Percentiles rank a stretch among this genome's conserved stretches.
Conservation (phyloP, 139 green algal species). For the Edaphochlamys debaryana region DNA sequence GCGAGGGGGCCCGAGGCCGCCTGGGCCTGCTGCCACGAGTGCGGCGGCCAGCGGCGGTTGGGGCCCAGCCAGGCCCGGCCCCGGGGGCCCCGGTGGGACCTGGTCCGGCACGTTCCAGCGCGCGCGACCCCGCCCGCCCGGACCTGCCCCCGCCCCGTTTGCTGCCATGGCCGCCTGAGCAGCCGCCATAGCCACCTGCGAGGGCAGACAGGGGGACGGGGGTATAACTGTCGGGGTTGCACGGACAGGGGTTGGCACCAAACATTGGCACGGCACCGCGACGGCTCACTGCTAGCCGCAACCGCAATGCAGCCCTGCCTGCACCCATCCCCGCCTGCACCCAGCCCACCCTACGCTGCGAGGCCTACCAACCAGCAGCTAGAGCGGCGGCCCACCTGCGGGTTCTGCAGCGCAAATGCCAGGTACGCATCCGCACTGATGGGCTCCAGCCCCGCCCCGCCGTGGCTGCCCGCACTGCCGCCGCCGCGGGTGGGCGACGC, state of each 20-base stretch:
- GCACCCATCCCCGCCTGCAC: too few relatives aligned
- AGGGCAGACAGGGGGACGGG: too few relatives aligned
- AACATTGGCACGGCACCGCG: too few relatives aligned
- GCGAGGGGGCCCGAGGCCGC: not conserved
- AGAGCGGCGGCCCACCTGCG: too few relatives aligned
- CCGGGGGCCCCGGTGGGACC: too few relatives aligned
- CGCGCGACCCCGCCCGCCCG: not conserved
- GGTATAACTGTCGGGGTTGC: too few relatives aligned
- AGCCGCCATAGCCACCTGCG: conserved; percentile 26
- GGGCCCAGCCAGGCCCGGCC: not conserved
- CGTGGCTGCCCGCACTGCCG: not conserved
- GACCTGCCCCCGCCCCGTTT: not conserved
- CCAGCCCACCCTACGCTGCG: too few relatives aligned
- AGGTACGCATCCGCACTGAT: conserved; percentile 36
- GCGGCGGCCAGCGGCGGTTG: conserved; percentile 23
- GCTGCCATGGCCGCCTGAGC: conserved; percentile 9
- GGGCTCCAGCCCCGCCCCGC: not conserved
- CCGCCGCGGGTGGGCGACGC: not conserved
- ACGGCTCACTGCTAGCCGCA: too few relatives aligned
- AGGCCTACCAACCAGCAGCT: too few relatives aligned
- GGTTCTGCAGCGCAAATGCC: conserved; percentile 27
- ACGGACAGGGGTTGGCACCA: too few relatives aligned
- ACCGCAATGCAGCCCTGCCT: too few relatives aligned
- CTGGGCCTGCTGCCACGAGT: not conserved
- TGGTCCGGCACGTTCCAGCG: conserved; percentile 29